phyloP scores from a whole-genome alignment of 2,329 filamentous ascomycete species.

The Neofusicoccum parvum region DNA sequence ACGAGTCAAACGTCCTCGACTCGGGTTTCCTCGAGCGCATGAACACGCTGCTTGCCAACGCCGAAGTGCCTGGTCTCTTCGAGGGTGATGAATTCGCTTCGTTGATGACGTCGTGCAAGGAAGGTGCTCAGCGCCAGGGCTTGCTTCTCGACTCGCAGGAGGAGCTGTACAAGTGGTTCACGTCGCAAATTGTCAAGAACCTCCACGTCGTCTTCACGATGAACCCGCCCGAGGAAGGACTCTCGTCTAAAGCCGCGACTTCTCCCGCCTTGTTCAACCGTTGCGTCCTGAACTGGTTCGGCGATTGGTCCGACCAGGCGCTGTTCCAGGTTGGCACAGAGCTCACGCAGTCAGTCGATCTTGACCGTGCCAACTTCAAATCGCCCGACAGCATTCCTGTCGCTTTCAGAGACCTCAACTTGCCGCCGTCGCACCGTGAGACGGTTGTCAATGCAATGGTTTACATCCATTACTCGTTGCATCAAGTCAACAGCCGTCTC shows the following conservation, averaged over 20 bases:
- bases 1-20: conserved; percentile 97
- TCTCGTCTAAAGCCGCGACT: conserved; percentile 94
- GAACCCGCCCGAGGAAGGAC: conserved; percentile 94
- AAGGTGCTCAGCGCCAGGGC: conserved; percentile 94
- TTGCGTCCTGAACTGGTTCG: conserved; percentile 99
- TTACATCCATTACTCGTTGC: conserved; percentile 93
- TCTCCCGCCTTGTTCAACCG: conserved; percentile 98
- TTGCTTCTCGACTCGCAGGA: conserved; percentile 95
- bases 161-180: conserved; percentile 99
- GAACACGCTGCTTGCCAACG: conserved; percentile 98
- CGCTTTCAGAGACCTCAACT: conserved; percentile 79
- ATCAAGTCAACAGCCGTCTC: conserved; percentile 83
- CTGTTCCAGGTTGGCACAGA: conserved; percentile 97
- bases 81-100: conserved; percentile 98
- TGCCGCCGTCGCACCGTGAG: conserved; percentile 89
- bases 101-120: conserved; percentile 99
- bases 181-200: conserved; percentile 98
- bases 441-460: conserved; percentile 98
- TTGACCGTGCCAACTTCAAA: conserved; percentile 82
- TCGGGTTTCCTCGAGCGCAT: conserved; percentile 98
- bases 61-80: conserved; percentile 97
- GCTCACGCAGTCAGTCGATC: conserved; percentile 91
- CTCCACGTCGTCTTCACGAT: conserved; percentile 99
- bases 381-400: conserved; percentile 91
- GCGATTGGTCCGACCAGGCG: conserved; percentile 98